A percentile compares a stretch with the other conserved stretches of the same genome.
Conservation (phyloP, 2,329 filamentous ascomycete genomes). For the Exophiala dermatitidis region DNA sequence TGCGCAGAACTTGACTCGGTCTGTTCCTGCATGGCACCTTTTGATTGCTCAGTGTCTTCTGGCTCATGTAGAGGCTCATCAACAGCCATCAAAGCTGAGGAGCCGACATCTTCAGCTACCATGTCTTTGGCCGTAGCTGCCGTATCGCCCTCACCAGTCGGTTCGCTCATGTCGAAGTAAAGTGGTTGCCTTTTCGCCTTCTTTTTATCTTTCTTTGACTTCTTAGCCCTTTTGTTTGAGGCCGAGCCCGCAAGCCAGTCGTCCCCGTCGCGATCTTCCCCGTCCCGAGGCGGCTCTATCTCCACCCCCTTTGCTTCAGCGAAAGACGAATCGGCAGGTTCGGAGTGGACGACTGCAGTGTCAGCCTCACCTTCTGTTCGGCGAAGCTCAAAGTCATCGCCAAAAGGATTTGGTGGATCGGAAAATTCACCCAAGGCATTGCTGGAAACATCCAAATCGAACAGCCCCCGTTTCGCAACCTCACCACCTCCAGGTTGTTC, state of each 20-base stretch:
- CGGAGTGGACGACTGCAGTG: neutral
- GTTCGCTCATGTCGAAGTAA: slow-evolving; percentile 3
- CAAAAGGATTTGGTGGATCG: slow-evolving; percentile 15
- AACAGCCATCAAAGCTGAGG: neutral
- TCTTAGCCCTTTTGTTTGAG: slow-evolving; percentile 18
- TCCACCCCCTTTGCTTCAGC: neutral
- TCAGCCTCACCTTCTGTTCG: neutral
- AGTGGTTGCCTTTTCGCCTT: slow-evolving; percentile 12
- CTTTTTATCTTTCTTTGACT: slow-evolving; percentile 21
- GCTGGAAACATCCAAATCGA: neutral
- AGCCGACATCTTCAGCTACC: neutral
- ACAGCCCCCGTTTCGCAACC: neutral
- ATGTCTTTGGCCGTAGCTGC: neutral
- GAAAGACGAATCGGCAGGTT: neutral
- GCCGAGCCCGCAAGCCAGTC: slow-evolving; percentile 2
- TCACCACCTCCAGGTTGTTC: neutral
- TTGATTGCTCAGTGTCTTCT: neutral
- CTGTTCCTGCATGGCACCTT: neutral
- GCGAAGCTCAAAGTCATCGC: slow-evolving; percentile 16
- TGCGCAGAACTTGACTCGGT: neutral
- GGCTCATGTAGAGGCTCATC: neutral
- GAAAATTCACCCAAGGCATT: neutral
- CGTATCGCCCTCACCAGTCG: neutral
- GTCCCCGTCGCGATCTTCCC: neutral
- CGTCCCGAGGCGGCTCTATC: neutral